Evolutionary conservation across 2,329 filamentous ascomycete species (phyloP).

Genomic region (Colletotrichum tabaci): DNA sequence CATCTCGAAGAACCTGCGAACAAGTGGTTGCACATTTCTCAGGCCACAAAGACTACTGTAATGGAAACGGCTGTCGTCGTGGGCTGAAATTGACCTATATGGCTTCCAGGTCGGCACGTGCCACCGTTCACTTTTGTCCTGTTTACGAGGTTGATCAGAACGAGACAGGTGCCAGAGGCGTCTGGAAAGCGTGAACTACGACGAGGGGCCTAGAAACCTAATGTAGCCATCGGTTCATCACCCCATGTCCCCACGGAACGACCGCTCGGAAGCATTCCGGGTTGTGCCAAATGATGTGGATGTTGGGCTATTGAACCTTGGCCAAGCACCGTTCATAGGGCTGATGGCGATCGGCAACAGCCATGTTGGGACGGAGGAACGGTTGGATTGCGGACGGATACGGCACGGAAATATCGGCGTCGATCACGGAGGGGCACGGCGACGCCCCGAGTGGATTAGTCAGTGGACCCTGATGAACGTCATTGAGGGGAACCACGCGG

Average conservation of each 20-base stretch:
- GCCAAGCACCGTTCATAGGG: not conserved
- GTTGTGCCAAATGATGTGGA: not conserved
- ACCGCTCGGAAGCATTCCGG: not conserved
- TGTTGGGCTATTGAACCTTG: constrained; percentile 10
- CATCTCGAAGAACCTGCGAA: not conserved
- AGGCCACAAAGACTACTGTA: not conserved
- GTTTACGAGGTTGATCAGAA: not conserved
- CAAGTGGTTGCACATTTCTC: not conserved
- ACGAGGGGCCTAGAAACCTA: too few relatives aligned
- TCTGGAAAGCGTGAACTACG: not conserved
- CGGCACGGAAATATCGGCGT: constrained; percentile 30
- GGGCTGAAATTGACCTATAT: not conserved
- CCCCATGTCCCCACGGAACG: not conserved
- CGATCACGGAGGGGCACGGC: constrained; percentile 21
- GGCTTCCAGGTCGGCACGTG: not conserved
- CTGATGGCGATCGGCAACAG: constrained; percentile 10
- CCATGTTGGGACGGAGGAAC: constrained; percentile 10
- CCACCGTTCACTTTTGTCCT: not conserved
- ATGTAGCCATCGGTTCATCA: not conserved
- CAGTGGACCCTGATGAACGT: constrained; percentile 34
- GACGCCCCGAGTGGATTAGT: constrained; percentile 37
- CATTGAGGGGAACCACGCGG: constrained; percentile 35
- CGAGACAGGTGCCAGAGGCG: not conserved
- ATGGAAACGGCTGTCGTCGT: not conserved
- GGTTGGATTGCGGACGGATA: not conserved